Percentiles rank a stretch among this genome's conserved stretches.
These are phyloP conservation scores for Arthrobotrys entomopaga DNA, from an alignment of 2,329 filamentous ascomycete genomes.

Conservation along the genomic window DNA sequence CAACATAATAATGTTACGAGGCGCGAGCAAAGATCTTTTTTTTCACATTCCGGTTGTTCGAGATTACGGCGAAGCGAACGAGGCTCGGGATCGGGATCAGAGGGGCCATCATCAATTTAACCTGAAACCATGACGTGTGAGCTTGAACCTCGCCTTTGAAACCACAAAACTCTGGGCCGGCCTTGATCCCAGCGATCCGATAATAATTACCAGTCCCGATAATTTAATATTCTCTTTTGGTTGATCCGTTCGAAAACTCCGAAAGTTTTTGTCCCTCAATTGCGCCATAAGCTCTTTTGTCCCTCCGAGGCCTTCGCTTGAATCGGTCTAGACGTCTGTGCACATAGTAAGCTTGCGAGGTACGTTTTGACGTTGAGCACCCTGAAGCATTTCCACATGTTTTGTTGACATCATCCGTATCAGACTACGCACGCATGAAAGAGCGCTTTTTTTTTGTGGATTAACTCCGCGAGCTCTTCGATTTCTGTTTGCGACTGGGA, in stretches of 20 bases:
- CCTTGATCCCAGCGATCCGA: too few species aligned
- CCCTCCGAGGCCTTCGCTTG: neutral
- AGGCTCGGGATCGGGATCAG: slow-evolving; percentile 30
- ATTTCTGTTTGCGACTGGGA: too few species aligned
- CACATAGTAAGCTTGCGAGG: slow-evolving; percentile 35
- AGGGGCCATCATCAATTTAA: slow-evolving; percentile 49
- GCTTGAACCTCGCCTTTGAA: slow-evolving; percentile 38
- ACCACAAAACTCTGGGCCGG: slow-evolving; percentile 3
- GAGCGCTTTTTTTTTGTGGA: neutral
- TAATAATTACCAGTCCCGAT: neutral
- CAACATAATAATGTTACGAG: neutral
- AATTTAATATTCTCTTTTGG: slow-evolving; percentile 18
- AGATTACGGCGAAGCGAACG: slow-evolving; percentile 2
- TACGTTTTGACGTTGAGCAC: slow-evolving; percentile 40
- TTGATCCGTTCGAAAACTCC: slow-evolving; percentile 5
- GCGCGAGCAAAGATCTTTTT: neutral
- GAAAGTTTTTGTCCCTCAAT: slow-evolving; percentile 17
- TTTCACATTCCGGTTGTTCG: slow-evolving; percentile 13
- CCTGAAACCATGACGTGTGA: slow-evolving; percentile 54
- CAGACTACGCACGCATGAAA: slow-evolving; percentile 27
- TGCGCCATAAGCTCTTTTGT: slow-evolving; percentile 35
- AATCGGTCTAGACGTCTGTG: slow-evolving; percentile 10
- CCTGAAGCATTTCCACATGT: slow-evolving; percentile 46
- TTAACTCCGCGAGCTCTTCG: too few species aligned
- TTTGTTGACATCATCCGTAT: slow-evolving; percentile 41